Evolutionary conservation across 352 stramenopile species (phyloP), one percentile per base, ranked within the genome.

Genomic region (Pythium dissotocum): DNA sequence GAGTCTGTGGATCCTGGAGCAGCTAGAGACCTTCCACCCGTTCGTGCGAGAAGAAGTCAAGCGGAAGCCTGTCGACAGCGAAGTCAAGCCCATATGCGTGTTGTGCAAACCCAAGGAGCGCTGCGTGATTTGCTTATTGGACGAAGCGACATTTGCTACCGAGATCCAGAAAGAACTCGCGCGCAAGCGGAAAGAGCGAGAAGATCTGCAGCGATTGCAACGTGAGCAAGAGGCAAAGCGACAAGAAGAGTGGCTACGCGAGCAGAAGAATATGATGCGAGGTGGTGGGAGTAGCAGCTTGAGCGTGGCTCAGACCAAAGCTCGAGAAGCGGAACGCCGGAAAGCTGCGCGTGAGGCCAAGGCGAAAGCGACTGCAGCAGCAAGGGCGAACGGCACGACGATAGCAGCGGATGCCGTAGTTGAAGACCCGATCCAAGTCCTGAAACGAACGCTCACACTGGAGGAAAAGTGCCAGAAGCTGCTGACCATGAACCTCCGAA

Each of bases 11-110:
- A 68, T 90, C 2, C 63, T 94, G 2, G 42, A 84, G 44, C 84
- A 94, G 54, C 65, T 91, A 30, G 83, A 88, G 44, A 89, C 84
- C 3, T 94, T 86, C 58, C 84, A 91, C 32, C 63, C 77, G 55
- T 91, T 83, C 58, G 35, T 77, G 6, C 56, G 6, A 44, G 36
- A 75, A 53, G 63, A 72, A 13, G 8, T 63, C 0, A 51, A 71
- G 14, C 38, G 13, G 2, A 63, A 65, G 32, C 10, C 28, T 2
- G 33, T 18, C 30, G 53, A 72, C 8, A 57, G 64, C 1, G 35
- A 42, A 24, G 16, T 40, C 14, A 63, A 57, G 26, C 9, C 46
- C 4, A 63, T 57, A 12, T 80, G 70, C 54, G 57, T 71, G 9
- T 54, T 81, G 13, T 81, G 75, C 30, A 49, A 58, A 44, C 71